Evolutionary conservation across 139 green algal genomes (phyloP).

Genomic region (Volvox africanus): DNA sequence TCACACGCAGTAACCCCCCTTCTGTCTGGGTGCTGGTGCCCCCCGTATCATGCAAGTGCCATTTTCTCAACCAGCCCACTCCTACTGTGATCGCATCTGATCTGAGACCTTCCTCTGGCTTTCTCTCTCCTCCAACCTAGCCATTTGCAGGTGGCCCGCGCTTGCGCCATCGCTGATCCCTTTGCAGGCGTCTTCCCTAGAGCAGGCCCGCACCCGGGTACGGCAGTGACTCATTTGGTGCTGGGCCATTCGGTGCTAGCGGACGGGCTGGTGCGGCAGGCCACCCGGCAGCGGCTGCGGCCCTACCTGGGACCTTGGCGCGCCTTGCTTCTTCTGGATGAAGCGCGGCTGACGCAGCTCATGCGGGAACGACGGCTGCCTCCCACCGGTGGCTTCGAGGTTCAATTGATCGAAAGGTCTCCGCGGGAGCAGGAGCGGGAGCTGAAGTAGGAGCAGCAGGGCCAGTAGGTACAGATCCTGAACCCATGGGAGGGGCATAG

Average conservation of each 20-base stretch:
- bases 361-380: not conserved
- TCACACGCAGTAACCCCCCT: too few species aligned
- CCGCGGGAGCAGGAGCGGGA: too few species aligned
- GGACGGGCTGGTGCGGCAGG: not conserved
- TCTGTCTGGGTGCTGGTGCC: too few species aligned
- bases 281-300: not conserved
- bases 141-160: not conserved
- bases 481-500: too few species aligned
- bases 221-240: conserved; percentile 22
- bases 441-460: too few species aligned
- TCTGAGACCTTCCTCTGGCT: not conserved
- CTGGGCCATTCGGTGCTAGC: not conserved
- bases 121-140: not conserved
- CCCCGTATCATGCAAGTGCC: too few species aligned
- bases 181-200: not conserved
- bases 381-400: not conserved
- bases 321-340: not conserved
- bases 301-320: conserved; percentile 1
- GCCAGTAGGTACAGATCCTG: too few species aligned
- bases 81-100: too few species aligned
- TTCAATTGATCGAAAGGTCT: not conserved
- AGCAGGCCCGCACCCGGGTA: not conserved
- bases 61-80: too few species aligned
- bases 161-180: not conserved
- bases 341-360: conserved; percentile 21